phyloP scores from a whole-genome alignment of 345 rosid genomes.

The Excoecaria agallocha region DNA sequence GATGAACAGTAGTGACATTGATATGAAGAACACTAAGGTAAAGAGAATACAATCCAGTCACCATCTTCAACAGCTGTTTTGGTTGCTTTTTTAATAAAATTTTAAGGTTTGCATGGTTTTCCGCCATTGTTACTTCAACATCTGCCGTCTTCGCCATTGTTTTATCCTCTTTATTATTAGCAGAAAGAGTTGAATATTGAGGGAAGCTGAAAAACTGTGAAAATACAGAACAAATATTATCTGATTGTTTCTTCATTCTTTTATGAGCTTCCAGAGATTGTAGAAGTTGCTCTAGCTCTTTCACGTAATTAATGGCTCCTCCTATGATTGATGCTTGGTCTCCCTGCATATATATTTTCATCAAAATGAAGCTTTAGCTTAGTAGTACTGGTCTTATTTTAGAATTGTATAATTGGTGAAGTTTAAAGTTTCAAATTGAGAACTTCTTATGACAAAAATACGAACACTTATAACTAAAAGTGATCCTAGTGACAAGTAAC shows the following conservation, averaged over 20 bases:
- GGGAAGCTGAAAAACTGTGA: slow-evolving; percentile 64
- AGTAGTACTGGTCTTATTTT: no score
- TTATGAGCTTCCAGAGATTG: slow-evolving; percentile 31
- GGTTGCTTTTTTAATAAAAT: slow-evolving; percentile 64
- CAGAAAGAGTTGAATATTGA: slow-evolving; percentile 38
- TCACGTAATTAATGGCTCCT: slow-evolving; percentile 49
- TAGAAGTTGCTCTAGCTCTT: slow-evolving; percentile 41
- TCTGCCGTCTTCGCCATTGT: slow-evolving; percentile 34
- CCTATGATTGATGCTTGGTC: slow-evolving; percentile 54
- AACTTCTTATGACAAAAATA: no score
- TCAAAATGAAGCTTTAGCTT: no score
- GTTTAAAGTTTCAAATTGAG: no score
- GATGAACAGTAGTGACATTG: slow-evolving; percentile 61
- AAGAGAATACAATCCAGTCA: slow-evolving; percentile 57
- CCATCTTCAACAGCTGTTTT: slow-evolving; percentile 66
- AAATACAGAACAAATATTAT: not conserved
- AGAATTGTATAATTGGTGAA: no score
- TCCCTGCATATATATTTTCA: slow-evolving; percentile 17
- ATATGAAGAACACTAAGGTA: slow-evolving; percentile 72
- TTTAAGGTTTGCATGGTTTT: slow-evolving; percentile 73
- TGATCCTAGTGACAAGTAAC: no score
- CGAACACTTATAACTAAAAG: no score
- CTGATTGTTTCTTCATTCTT: slow-evolving; percentile 27
- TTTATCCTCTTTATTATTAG: no score
- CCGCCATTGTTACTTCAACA: slow-evolving; percentile 79